Evolutionary conservation across 768 basidiomycete species (phyloP), one percentile per base, ranked within the genome.

Genomic region (Galerina sulciceps): DNA sequence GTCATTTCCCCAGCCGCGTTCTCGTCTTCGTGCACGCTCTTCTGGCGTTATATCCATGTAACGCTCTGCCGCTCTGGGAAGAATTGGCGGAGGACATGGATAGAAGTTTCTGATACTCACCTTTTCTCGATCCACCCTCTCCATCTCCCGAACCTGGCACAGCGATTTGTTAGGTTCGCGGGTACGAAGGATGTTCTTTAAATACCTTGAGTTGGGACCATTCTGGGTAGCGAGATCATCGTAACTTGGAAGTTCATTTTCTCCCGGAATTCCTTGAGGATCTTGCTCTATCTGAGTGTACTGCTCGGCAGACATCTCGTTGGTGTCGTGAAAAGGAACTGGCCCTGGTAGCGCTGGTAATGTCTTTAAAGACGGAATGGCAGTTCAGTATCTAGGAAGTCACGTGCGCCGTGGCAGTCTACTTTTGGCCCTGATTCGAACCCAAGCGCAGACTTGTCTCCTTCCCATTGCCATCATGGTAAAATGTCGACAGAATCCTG

Each of bases 101-200:
- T 38, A 20, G 46, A 50, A n/a, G 36, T n/a, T n/a, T 55, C 31
- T 31, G 20, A 48, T 8, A 53, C 74, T 48, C 62, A 88, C 91
- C 92, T 82, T 73, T 94, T 94, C 76, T 94, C 92, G 55, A 94
- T 90, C 92, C 92, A 94, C 6, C 86, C 85, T 68, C 81, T 84
- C 92, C 92, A 94, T 57, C 92, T 79, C 17, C 92, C 92, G 65
- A 94, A 94, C 67, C 92, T 94, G 65, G 43, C 37, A 17, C 4
- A 61, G 57, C 59, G 49, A 44, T 52, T 14, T 48, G 59, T 59
- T 37, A 63, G 56, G 49, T 41, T 23, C 34, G 18, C 46, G 37
- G 31, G 38, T 55, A 34, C 47, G 55, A 35, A 34, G 18, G 17
- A 43, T 50, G 38, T 48, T 60, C 41, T 58, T 61, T 54, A 60